Evolutionary conservation across 306 rosid genomes (phyloP), one percentile per base, ranked within the genome.

Genomic region (Vicia villosa): DNA sequence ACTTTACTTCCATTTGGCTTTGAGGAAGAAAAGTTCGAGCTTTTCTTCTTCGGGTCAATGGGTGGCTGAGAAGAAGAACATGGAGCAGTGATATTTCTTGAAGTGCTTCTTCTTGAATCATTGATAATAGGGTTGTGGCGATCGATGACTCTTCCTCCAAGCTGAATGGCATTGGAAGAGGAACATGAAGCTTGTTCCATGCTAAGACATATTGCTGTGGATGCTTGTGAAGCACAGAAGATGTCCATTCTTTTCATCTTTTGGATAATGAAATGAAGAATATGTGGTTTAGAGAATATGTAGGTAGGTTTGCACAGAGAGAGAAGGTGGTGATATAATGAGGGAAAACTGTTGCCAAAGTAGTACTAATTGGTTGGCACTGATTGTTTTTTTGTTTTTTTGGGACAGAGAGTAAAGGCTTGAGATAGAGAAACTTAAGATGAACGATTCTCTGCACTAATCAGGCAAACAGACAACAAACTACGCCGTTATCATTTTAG

Each of bases 71-170:
- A 68, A 58, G 90, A 69, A 54, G 81, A 55, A 72, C 84, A 75
- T 5, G 91, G 77, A 5, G 82, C 26, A 65, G 74, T 40, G 49
- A 69, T 6, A 63, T 75, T 6, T 71, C 61, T 76, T 8, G 80
- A n/a, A 24, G 72, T 75, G 56, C 45, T 75, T 68, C 94, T 77
- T 70, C 81, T 87, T 76, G 82, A 77, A 66, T 88, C 92, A 19
- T 68, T 74, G 82, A 94, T 94, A 36, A 94, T 86, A 32, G 99
- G 99, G 51, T 94, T 94, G 86, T 87, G 89, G 79, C 99, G 97
- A 72, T 94, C 99, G 40, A 94, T 86, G 71, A 85, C 83, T 70
- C 85, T 32, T 65, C 95, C 91, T 22, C 99, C 99, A 0, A 89
- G 96, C 68, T 87, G 88, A 70, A 85, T 77, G 56, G 78, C 19